These are phyloP conservation scores for Chaetoceros muelleri DNA, from an alignment of 108 stramenopile genomes.

Conservation along the genomic window DNA sequence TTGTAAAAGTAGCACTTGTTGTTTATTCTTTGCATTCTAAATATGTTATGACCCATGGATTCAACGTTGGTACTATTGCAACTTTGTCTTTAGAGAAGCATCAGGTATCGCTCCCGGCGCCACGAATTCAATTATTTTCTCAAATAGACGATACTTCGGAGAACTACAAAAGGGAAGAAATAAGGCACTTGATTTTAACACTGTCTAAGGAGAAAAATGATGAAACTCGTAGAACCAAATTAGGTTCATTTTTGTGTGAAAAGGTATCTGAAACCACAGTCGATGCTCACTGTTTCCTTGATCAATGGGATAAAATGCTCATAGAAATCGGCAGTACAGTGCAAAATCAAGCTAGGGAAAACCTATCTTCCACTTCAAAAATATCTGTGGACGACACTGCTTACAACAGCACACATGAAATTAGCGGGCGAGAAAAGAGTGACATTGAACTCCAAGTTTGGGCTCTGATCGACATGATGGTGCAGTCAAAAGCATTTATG, in stretches of 20 bases:
- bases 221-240: not conserved
- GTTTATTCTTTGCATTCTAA: no score
- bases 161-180: not conserved
- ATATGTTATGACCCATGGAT: not conserved
- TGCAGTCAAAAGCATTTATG: conserved; percentile 66
- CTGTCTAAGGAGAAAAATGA: not conserved
- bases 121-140: no score
- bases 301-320: not conserved
- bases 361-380: not conserved
- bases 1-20: no score
- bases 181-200: not conserved
- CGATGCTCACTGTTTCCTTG: not conserved
- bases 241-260: not conserved
- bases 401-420: no score
- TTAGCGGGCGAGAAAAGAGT: not conserved
- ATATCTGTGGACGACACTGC: not conserved
- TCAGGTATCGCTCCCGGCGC: no score
- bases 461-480: conserved; percentile 82
- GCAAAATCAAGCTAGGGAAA: not conserved
- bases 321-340: not conserved
- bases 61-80: not conserved
- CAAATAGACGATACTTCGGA: no score
- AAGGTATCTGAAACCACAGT: not conserved
- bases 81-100: no score
- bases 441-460: conserved; percentile 47